Conservation (phyloP, 176 grass and related monocot species). For the Aegilops speltoides region DNA sequence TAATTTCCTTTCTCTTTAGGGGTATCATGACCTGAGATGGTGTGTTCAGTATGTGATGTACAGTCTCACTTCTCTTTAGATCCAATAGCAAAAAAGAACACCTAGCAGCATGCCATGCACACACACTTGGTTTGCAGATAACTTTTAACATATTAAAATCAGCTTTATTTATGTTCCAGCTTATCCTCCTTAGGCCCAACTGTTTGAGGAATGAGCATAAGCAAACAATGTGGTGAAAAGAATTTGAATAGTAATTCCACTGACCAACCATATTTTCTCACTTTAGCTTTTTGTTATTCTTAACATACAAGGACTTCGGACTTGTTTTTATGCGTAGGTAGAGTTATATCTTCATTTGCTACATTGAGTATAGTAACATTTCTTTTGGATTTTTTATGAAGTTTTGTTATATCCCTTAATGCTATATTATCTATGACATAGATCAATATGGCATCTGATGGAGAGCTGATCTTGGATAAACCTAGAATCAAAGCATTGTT, state of each 20-base stretch:
- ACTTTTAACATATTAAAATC: background rate
- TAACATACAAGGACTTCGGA: background rate
- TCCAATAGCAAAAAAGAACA: background rate
- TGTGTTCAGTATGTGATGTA: background rate
- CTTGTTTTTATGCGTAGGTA: background rate
- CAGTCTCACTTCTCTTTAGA: background rate
- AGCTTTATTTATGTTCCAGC: background rate
- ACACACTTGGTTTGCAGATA: background rate
- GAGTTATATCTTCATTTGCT: background rate
- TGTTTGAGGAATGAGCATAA: background rate
- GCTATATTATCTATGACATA: conserved; percentile 40
- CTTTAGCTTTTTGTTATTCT: background rate
- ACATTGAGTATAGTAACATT: background rate
- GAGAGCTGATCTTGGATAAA: conserved; percentile 73
- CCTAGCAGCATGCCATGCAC: background rate
- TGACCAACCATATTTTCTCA: background rate
- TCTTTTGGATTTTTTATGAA: background rate
- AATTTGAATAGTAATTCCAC: background rate
- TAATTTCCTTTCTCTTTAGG: background rate
- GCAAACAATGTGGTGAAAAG: background rate
- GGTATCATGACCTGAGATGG: background rate
- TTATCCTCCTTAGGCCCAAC: background rate
- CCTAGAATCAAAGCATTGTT: conserved; percentile 61
- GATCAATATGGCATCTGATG: conserved; percentile 56
- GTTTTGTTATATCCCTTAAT: background rate